A percentile compares a stretch with the other conserved stretches of the same genome.
These are phyloP conservation scores for Phoma sp. DNA, from an alignment of 2,329 filamentous ascomycete genomes.

Conservation along the genomic window DNA sequence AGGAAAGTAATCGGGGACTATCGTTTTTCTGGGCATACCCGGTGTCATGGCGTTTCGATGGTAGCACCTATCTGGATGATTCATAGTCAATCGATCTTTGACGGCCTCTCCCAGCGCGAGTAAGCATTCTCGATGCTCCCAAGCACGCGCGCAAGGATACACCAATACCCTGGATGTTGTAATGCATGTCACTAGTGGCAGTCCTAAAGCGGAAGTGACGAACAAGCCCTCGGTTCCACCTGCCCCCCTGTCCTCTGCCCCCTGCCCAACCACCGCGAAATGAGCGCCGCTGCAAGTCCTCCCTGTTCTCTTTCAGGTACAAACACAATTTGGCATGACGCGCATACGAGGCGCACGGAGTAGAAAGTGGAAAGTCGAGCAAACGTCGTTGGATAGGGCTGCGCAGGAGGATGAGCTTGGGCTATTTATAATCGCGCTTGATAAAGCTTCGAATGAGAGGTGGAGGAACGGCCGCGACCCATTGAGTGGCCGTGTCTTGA, in stretches of 20 bases:
- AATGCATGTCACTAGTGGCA: conserved; percentile 4
- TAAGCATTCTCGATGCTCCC: neutral
- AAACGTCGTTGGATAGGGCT: conserved; percentile 6
- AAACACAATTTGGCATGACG: neutral
- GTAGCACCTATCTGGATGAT: neutral
- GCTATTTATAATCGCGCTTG: conserved; percentile 9
- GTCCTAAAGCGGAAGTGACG: conserved; percentile 8
- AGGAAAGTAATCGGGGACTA: conserved; percentile 4
- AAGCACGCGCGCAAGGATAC: conserved; percentile 2
- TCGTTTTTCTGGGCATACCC: conserved; percentile 12
- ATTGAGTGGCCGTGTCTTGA: neutral
- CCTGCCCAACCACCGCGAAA: neutral
- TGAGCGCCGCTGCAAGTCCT: neutral
- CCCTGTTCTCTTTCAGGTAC: neutral
- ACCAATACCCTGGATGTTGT: conserved; percentile 1
- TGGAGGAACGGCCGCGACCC: conserved; percentile 13
- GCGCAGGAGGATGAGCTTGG: neutral
- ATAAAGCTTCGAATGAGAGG: conserved; percentile 3
- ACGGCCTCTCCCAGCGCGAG: neutral
- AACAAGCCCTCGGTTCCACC: conserved; percentile 15
- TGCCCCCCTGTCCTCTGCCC: neutral
- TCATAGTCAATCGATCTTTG: neutral
- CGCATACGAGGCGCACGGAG: neutral
- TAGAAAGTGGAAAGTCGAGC: neutral
- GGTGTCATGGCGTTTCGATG: conserved; percentile 5